phyloP scores from a whole-genome alignment of 495 filamentous ascomycete species.

The Parachaetomium inaequale region DNA sequence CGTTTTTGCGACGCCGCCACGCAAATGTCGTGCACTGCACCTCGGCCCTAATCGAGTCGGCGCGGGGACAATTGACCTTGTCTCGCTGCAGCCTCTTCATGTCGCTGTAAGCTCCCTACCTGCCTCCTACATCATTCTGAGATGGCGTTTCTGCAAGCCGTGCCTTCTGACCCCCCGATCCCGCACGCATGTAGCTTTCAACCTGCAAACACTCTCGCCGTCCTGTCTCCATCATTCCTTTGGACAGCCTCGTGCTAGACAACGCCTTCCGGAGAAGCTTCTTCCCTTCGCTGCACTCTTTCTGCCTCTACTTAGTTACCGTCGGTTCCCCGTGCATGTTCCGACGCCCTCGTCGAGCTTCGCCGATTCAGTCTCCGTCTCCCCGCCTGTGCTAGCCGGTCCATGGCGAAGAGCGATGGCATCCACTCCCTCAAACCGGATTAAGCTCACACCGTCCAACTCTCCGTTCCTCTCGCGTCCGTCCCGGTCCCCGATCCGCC shows the following conservation, averaged over 20 bases:
- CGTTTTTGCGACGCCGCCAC: slow-evolving; percentile 1
- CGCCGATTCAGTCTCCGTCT: slow-evolving; percentile 2
- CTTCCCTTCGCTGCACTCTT: slow-evolving; percentile 5
- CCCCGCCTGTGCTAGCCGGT: slow-evolving; percentile 18
- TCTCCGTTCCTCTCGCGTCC: slow-evolving; percentile 64
- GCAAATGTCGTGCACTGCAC: slow-evolving; percentile 13
- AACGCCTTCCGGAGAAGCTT: slow-evolving; percentile 5
- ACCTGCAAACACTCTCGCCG: too few relatives aligned
- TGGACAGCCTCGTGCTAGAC: slow-evolving; percentile 9
- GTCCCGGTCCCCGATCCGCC: slow-evolving; percentile 56
- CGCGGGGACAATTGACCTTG: slow-evolving; percentile 31
- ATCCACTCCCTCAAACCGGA: slow-evolving; percentile 55
- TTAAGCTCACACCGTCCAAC: slow-evolving; percentile 77
- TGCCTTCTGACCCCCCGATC: slow-evolving; percentile 11
- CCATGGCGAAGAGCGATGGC: slow-evolving; percentile 56
- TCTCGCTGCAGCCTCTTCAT: slow-evolving; percentile 26
- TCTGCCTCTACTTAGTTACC: slow-evolving; percentile 8
- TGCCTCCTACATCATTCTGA: not conserved
- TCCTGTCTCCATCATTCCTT: slow-evolving; percentile 20
- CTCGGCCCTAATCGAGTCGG: slow-evolving; percentile 15
- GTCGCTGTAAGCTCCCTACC: slow-evolving; percentile 31
- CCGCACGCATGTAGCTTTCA: slow-evolving; percentile 11
- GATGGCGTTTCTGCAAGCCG: slow-evolving; percentile 1
- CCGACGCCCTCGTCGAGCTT: slow-evolving; percentile 14
- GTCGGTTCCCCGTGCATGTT: slow-evolving; percentile 14